A percentile compares a stretch with the other conserved stretches of the same genome.
phyloP scores from a whole-genome alignment of 345 rosid species.

The Viola odorata region DNA sequence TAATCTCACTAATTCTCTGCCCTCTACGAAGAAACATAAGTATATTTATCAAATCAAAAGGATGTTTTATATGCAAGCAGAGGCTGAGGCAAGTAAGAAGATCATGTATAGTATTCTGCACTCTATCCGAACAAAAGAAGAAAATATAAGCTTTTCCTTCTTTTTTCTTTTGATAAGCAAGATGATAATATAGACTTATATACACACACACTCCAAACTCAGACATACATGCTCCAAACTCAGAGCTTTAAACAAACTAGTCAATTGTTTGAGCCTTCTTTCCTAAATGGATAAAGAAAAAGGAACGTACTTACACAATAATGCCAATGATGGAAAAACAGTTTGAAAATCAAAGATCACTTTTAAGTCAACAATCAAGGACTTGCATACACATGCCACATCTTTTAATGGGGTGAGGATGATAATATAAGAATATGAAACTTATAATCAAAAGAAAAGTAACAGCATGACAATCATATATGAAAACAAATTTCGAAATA shows the following conservation, averaged over 20 bases:
- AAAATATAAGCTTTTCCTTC: neutral
- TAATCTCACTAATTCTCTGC: conserved; percentile 76
- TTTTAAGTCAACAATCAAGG: no score
- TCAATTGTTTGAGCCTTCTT: no score
- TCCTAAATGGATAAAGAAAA: no score
- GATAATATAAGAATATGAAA: neutral
- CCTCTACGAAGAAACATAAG: conserved; percentile 41
- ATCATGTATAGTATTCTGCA: neutral
- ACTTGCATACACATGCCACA: no score
- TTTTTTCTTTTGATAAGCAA: no score
- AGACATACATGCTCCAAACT: neutral
- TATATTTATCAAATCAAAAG: neutral
- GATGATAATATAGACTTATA: no score
- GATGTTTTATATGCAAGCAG: no score
- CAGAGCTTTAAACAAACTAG: neutral
- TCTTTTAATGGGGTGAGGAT: no score
- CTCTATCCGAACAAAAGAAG: neutral
- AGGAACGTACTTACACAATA: no score
- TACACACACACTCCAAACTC: no score
- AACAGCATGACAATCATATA: neutral
- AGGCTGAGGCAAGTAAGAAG: neutral
- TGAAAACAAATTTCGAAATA: neutral
- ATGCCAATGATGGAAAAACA: no score
- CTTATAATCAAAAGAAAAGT: neutral
- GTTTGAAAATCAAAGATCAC: no score